These are phyloP conservation scores for Talaromyces amestolkiae DNA, from an alignment of 2,329 filamentous ascomycete species.

Conservation along the genomic window DNA sequence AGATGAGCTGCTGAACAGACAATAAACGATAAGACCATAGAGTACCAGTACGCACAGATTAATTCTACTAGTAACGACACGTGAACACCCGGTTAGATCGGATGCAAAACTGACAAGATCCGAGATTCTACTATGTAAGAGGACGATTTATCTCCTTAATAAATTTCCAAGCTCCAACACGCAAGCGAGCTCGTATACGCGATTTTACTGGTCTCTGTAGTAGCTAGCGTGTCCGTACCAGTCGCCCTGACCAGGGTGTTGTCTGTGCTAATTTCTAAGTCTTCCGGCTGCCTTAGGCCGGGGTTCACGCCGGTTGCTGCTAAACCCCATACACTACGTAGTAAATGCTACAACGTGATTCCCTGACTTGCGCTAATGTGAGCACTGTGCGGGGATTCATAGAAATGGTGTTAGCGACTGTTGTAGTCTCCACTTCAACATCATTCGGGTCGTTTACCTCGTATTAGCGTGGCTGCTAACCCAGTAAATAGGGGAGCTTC, in stretches of 20 bases:
- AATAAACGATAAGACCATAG: background rate
- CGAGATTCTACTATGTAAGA: background rate
- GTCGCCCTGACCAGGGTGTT: background rate
- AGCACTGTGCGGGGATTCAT: background rate
- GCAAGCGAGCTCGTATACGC: background rate
- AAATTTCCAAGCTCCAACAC: background rate
- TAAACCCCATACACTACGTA: background rate
- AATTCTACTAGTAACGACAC: background rate
- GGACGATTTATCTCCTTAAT: background rate
- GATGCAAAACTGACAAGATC: background rate
- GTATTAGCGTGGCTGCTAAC: background rate
- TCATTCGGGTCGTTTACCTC: background rate
- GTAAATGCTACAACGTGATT: background rate
- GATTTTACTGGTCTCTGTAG: background rate
- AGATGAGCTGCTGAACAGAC: background rate
- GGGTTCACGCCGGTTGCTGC: background rate
- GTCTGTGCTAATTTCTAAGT: background rate
- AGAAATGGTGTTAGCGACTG: background rate
- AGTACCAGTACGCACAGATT: background rate
- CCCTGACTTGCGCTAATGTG: background rate
- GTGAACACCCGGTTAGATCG: background rate
- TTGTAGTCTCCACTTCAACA: background rate
- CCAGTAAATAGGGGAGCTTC: background rate
- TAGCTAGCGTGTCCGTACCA: background rate
- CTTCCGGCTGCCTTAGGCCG: background rate